Evolutionary conservation across 177 flowering plant genomes (phyloP), one percentile per base, ranked within the genome.

Genomic region (Vitis hybrid): DNA sequence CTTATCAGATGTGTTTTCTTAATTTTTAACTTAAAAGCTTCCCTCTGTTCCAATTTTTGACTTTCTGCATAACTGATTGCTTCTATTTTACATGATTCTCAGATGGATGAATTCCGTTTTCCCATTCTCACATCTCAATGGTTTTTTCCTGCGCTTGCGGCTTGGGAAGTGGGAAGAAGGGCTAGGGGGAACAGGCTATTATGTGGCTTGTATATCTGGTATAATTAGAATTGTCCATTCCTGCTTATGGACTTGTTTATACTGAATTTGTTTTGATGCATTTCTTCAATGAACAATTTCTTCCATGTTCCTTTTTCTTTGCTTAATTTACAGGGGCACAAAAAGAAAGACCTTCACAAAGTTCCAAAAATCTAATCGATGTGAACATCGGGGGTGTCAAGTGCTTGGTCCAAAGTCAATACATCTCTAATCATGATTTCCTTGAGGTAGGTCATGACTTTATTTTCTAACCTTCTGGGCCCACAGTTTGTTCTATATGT

Each of bases 381-480:
- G 97, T 94, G 26, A 70, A 72, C n/a, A 68, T 92, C 2, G 88
- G 88, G 31, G 91, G 92, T 50, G 73, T 85, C 62, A 82, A 77
- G 63, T 86, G 88, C 78, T 71, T 66, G 51, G 84, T 90, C 72
- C 91, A 85, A 66, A 84, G 84, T 59, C 89, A 80, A 51, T 88
- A 82, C 59, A 69, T 94, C 62, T 94, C 98, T 65, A 92, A 92
- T 81, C 90, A 90, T 10, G 94, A 90, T 73, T 92, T 92, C 76
- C 79, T 80, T 21, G 97, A 94, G 98, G 98, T 94, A 77, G 68
- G 39, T 21, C 26, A 6, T 12, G 29, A 55, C 10, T 26, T 7
- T 55, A 19, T n/a, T 57, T 39, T 57, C 14, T 51, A 2, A 3
- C 29, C 29, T 26, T 26, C 29, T 26, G 29, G 29, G 29, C 29